Evolutionary conservation across 2,329 filamentous ascomycete species (phyloP), one percentile per base, ranked within the genome.

Genomic region (Calonectria pauciramosa): DNA sequence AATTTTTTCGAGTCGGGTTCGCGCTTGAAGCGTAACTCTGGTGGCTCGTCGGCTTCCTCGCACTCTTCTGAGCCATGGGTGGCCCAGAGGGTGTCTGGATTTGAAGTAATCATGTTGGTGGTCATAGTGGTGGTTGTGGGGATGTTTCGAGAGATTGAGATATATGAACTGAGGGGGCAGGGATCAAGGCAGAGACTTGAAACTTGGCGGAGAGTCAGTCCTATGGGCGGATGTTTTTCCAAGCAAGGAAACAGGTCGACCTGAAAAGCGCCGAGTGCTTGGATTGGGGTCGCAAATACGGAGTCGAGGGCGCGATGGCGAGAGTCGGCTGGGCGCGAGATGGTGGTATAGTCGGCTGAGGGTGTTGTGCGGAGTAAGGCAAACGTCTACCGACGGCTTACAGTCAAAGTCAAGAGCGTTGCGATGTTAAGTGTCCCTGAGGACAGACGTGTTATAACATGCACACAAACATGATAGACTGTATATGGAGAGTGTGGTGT

Each of bases 11-110:
- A 75, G 75, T 80, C 59, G 78, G 80, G 64, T 75, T 79, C 70
- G 54, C 75, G 78, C 68, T 81, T 77, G 75, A 82, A 78, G 72
- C 76, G 80, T 73, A 84, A 82, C 86, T 98, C 96, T 80, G 96
- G 96, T 65, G 96, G 96, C 85, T 99, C 96, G 85, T 99, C 96
- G 66, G 93, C 90, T 81, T 98, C 96, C 77, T 94, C 87, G 79
- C 92, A 84, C 71, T 98, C 96, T 73, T 91, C 90, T 77, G 90
- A 88, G 23, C 85, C 78, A 59, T 81, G 81, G 30, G 85, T 84
- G 44, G 78, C 79, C 84, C 85, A 86, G 56, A 77, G 70, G 78
- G 83, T 68, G 76, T 80, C 77, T 77, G 80, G 76, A 80, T 82
- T 70, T 71, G 74, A 68, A 78, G 77, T 78, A 36, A 78, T 81